Percentiles rank a stretch among this genome's conserved stretches.
Conservation (phyloP, 495 filamentous ascomycete genomes). For the Tuber calosporum region DNA sequence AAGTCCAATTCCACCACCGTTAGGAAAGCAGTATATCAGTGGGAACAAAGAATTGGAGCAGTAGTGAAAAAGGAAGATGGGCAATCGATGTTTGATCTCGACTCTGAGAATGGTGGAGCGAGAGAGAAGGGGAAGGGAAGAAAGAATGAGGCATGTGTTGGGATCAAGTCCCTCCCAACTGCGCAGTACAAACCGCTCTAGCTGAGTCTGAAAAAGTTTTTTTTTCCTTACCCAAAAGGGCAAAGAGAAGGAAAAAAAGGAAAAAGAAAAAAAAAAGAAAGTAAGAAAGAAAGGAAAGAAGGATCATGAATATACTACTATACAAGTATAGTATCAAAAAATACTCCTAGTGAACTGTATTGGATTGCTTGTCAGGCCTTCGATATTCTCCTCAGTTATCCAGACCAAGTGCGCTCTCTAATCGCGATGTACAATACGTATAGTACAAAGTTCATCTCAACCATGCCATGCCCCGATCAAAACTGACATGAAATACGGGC, state of each 20-base stretch:
- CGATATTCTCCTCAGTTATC: no score
- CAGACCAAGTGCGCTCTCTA: no score
- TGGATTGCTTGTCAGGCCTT: no score
- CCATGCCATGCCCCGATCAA: no score
- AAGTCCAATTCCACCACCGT: neutral
- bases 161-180: neutral
- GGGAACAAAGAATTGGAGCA: neutral
- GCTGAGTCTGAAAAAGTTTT: neutral
- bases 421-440: no score
- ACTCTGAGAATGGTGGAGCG: neutral
- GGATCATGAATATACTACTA: no score
- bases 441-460: no score
- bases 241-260: neutral
- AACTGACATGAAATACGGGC: no score
- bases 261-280: neutral
- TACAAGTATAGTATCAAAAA: no score
- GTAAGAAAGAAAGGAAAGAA: neutral
- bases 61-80: neutral
- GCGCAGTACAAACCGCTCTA: neutral
- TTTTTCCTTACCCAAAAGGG: no score
- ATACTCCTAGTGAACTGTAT: no score
- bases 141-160: neutral
- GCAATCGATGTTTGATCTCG: neutral
- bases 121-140: neutral
- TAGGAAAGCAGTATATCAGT: neutral